Percentiles rank a stretch among this genome's conserved stretches.
Evolutionary conservation across 1,139 yeast species (phyloP).

Genomic region (Suhomyces atakaporum): DNA sequence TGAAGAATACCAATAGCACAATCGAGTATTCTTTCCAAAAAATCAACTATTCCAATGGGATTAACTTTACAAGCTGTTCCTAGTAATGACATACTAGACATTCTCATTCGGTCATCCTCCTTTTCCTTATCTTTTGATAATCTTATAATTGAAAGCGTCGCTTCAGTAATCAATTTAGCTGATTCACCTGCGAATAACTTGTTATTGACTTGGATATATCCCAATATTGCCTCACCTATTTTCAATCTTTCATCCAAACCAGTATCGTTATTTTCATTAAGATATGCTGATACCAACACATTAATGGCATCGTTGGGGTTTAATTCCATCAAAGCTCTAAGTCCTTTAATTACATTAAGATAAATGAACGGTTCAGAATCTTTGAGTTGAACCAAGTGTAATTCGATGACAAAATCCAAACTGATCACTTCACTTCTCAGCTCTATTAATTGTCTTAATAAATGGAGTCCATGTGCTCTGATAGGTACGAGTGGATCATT

Average conservation of each 20-base stretch:
- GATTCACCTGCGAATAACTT: conserved; percentile 47
- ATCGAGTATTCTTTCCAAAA: conserved; percentile 63
- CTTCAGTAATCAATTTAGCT: conserved; percentile 29
- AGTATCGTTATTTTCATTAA: conserved; percentile 25
- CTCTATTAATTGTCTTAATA: conserved; percentile 60
- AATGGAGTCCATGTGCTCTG: conserved; percentile 79
- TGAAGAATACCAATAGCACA: conserved; percentile 73
- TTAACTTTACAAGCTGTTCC: conserved; percentile 67
- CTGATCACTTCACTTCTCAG: conserved; percentile 52
- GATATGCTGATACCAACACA: conserved; percentile 45
- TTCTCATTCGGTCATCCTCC: conserved; percentile 63
- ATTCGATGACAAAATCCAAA: conserved; percentile 54
- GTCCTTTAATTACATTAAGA: conserved; percentile 77
- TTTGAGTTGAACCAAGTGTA: conserved; percentile 65
- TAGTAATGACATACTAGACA: conserved; percentile 83
- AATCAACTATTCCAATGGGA: conserved; percentile 52
- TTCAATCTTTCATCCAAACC: conserved; percentile 67
- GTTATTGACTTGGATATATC: conserved; percentile 55
- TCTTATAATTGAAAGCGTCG: conserved; percentile 43
- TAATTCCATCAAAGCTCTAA: conserved; percentile 57
- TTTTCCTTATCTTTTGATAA: conserved; percentile 28
- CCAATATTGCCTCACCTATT: conserved; percentile 76
- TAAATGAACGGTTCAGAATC: conserved; percentile 88
- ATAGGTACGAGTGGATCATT: conserved; percentile 83
- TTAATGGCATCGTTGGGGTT: conserved; percentile 43